These are phyloP conservation scores for Moesziomyces globuligerus DNA, from an alignment of 1,284 basidiomycete genomes.

Conservation along the genomic window DNA sequence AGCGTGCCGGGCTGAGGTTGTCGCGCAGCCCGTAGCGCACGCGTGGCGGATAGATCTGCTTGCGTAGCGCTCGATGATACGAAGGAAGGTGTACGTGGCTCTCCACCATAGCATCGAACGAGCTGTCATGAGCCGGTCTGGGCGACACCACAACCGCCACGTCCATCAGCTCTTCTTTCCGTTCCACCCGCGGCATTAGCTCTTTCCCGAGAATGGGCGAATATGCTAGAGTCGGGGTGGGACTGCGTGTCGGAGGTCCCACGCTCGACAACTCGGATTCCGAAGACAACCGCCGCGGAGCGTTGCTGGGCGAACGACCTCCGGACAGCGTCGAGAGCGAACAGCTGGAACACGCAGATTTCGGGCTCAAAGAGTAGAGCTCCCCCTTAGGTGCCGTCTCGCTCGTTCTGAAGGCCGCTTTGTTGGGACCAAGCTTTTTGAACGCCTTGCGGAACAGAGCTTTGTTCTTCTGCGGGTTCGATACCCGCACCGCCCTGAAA, in stretches of 20 bases:
- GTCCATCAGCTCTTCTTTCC: not conserved
- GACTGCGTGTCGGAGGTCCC: too few species aligned
- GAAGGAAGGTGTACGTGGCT: constrained; percentile 10
- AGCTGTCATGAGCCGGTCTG: not conserved
- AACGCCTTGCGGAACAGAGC: constrained; percentile 2
- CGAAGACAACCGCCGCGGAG: not conserved
- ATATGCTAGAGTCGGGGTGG: not conserved
- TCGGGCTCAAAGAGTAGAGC: not conserved
- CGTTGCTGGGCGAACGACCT: not conserved
- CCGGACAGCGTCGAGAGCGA: not conserved
- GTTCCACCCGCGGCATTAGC: too few species aligned
- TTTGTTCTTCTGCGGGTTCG: not conserved
- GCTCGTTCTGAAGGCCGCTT: not conserved
- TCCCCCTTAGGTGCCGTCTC: not conserved
- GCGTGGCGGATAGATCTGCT: constrained; percentile 29
- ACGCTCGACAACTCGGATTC: not conserved
- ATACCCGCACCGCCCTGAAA: not conserved
- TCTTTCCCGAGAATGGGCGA: too few species aligned
- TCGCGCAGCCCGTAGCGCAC: constrained; percentile 14
- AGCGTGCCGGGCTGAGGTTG: not conserved
- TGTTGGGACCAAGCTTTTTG: constrained; percentile 9
- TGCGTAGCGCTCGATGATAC: constrained; percentile 31
- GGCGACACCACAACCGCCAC: not conserved
- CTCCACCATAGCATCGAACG: not conserved
- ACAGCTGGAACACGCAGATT: not conserved